Base-by-base conservation (phyloP, 1,284 basidiomycete species). In the Schizophyllum amplum region DNA sequence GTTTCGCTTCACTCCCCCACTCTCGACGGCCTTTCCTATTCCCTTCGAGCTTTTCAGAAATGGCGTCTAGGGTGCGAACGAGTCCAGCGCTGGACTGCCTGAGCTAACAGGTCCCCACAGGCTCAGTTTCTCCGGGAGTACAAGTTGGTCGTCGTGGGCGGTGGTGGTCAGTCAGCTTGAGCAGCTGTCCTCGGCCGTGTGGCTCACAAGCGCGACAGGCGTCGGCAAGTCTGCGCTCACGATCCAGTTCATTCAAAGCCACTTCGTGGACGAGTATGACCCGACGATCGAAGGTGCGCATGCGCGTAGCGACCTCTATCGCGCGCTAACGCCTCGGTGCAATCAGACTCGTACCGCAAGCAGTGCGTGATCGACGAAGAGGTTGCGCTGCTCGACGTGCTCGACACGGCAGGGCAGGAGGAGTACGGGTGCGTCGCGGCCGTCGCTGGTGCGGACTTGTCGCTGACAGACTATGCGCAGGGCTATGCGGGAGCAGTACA, bases 401-500 rank as follows among this genome's bases (percentile, higher is more conserved):
- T 99, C 62, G 96, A 99, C 75, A 99, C 97, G 3, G 97, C 97
- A 53, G 96, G 96, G 51, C 96, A 99, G 74, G 96, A 99, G 74
- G 96, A 99, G 79, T 99, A 99, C 71, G 92, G 90, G 94, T 96
- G 64, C 60, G 90, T 27, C 51, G 46, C 55, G 55, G 54, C 53
- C 53, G 23, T 57, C 52, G 52, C 47, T 60, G 57, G 57, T 59
- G 58, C 56, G 26, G 52, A 57, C 26, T 25, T 52, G 22, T 20
- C 24, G 17, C 51, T 59, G 20, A 54, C 42, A 55, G 42, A 9
- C 24, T 17, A 53, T 9, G 25, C 57, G 54, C 67, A 95, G 93
- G 60, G 94, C 94, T 26, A 97, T 97, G 94, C 87, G 94, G 55
- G 94, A 97, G 71, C 94, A 97, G 67, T 97, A 97, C 78, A 97